Evolutionary conservation across 2,329 filamentous ascomycete species (phyloP).

Genomic region (Periconia digitata): DNA sequence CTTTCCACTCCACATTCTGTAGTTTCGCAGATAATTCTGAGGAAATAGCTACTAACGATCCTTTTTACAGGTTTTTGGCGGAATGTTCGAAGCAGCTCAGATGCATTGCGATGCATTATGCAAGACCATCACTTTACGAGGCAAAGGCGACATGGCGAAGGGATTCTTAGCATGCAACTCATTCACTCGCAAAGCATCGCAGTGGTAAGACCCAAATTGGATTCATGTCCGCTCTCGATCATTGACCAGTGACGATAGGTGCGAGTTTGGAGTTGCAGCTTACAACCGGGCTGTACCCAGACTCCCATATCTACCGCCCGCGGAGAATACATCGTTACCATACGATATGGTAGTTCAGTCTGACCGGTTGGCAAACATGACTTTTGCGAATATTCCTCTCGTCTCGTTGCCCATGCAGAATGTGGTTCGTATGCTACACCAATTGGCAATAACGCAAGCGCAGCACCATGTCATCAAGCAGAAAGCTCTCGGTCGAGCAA

Average conservation of each 20-base stretch:
- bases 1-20: neutral
- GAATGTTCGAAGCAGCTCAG: constrained; percentile 19
- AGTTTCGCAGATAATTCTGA: neutral
- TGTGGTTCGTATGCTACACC: constrained; percentile 16
- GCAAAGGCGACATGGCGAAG: constrained; percentile 16
- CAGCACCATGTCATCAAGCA: neutral
- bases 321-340: constrained; percentile 7
- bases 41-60: neutral
- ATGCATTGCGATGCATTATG: constrained; percentile 22
- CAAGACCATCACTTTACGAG: constrained; percentile 15
- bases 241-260: constrained; percentile 11
- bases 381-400: constrained; percentile 14
- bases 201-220: constrained; percentile 18
- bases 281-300: constrained; percentile 14
- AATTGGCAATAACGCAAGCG: constrained; percentile 10
- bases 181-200: constrained; percentile 18
- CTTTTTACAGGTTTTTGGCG: constrained; percentile 11
- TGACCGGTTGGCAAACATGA: constrained; percentile 9
- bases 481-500: constrained; percentile 2
- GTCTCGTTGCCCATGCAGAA: constrained; percentile 11
- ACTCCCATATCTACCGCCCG: constrained; percentile 13
- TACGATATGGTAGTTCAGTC: constrained; percentile 8
- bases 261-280: constrained; percentile 23
- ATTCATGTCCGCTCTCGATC: neutral
- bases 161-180: constrained; percentile 11